Conservation (phyloP, 176 grass and related monocot genomes). For the Paspalum vaginatum region DNA sequence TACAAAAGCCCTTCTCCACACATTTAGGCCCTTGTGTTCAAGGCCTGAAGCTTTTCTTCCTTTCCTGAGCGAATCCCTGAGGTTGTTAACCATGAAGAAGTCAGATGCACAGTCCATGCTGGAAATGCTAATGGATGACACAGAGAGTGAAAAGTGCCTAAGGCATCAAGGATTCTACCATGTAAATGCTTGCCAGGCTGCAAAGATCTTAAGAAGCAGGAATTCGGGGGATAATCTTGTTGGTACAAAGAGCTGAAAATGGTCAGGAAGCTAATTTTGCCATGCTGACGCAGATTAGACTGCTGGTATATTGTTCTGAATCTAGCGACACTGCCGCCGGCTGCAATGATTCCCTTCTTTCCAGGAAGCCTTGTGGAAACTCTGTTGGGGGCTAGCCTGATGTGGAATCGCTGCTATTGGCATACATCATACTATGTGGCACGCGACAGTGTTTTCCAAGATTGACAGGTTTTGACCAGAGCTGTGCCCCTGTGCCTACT, state of each 20-base stretch:
- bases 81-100: conserved; percentile 56
- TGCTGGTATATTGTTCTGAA: too few species aligned
- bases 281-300: not conserved
- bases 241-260: not conserved
- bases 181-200: conserved; percentile 63
- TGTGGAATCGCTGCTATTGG: not conserved
- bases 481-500: not conserved
- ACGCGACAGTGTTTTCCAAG: not conserved
- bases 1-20: conserved; percentile 58
- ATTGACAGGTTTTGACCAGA: not conserved
- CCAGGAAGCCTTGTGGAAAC: conserved; percentile 10
- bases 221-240: conserved; percentile 31
- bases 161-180: conserved; percentile 57
- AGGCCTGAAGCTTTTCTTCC: conserved; percentile 82
- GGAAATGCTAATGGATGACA: conserved; percentile 52
- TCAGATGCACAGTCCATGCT: conserved; percentile 56
- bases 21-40: conserved; percentile 77
- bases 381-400: not conserved
- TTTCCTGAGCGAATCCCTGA: conserved; percentile 67
- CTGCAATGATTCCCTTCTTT: conserved; percentile 1
- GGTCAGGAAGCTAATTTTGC: not conserved
- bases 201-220: conserved; percentile 65
- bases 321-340: too few species aligned
- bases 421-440: not conserved
- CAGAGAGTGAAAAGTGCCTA: conserved; percentile 37